Base-by-base conservation (phyloP, 2,329 filamentous ascomycete genomes). In the Botrytis porri region DNA sequence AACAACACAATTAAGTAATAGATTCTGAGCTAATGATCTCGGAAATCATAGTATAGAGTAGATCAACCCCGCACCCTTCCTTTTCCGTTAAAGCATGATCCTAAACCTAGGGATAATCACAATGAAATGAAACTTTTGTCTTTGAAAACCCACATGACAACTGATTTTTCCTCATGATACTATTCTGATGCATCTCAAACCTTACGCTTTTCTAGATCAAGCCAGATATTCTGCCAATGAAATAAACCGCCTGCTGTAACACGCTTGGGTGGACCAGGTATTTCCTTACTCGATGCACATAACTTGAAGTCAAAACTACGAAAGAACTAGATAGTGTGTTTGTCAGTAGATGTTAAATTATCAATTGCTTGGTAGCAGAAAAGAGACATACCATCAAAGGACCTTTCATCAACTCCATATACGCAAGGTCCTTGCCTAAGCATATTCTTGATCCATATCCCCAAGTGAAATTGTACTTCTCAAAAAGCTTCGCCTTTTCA, bases 401-500 rank as follows among this genome's bases (percentile, higher is more conserved):
- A 9, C 25, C 35, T 29, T 70, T 70, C 39, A 70, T 62, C 41
- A 70, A 25, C 45, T 70, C 69, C 69, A 70, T 63, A 43, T 63
- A 63, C 8, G 70, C 70, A 16, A 72, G 45, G 60, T 72, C 62
- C 37, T 72, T 72, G 14, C 70, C 62, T 41, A 72, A 20, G 18
- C 70, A 72, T 22, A 67, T 43, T 48, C 70, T 59, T 8, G 70
- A 54, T n/a, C 70, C 70, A 37, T 67, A 72, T 43, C 70, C 70
- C 64, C 41, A 72, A 12, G 61, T 67, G n/a, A 72, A 59, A 20
- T 66, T 66, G 35, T 72, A 72, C 25, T 72, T 72, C 1, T 62
- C 70, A 37, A 59, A 66, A 29, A 54, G 7, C 48, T 59, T 72
- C 0, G 70, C 37, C 7, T 67, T 65, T 25, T 59, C 62, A 18